Conservation (phyloP, 441 rosid species). For the Sinapis alba region DNA sequence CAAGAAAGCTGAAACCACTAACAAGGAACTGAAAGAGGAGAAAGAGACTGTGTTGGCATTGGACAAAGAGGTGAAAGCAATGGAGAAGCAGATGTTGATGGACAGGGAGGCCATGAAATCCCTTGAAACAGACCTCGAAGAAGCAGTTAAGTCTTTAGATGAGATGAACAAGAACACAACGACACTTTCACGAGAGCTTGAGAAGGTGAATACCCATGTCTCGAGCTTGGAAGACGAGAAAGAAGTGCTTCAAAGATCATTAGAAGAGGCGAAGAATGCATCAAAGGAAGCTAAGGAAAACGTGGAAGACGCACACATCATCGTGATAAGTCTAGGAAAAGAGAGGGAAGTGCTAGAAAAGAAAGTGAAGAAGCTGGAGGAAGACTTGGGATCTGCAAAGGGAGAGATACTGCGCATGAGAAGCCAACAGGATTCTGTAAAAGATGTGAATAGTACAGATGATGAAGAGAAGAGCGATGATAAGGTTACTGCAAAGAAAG, state of each 20-base stretch:
- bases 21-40: slow-evolving; percentile 66
- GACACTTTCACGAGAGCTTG: slow-evolving; percentile 44
- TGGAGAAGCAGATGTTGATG: slow-evolving; percentile 65
- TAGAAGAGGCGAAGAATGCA: slow-evolving; percentile 64
- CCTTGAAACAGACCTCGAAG: slow-evolving; percentile 45
- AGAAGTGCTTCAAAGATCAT: slow-evolving; percentile 68
- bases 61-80: slow-evolving; percentile 59
- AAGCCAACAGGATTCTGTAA: slow-evolving; percentile 48
- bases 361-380: slow-evolving; percentile 75
- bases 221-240: slow-evolving; percentile 78
- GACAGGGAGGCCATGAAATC: slow-evolving; percentile 69
- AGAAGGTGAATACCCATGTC: slow-evolving; percentile 41
- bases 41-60: slow-evolving; percentile 50
- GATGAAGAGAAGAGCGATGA: slow-evolving; percentile 45
- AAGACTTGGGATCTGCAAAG: slow-evolving; percentile 75
- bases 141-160: slow-evolving; percentile 75
- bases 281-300: slow-evolving; percentile 71
- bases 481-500: slow-evolving; percentile 59
- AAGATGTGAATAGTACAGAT: slow-evolving; percentile 40
- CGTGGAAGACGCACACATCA: slow-evolving; percentile 45
- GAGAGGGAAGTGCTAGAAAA: slow-evolving; percentile 79
- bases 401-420: slow-evolving; percentile 88
- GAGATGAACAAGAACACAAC: slow-evolving; percentile 79
- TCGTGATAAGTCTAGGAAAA: slow-evolving; percentile 75
- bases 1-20: slow-evolving; percentile 56